A percentile compares a stretch with the other conserved stretches of the same genome.
These are phyloP conservation scores for Physcia stellaris DNA, from an alignment of 495 filamentous ascomycete species.

Conservation along the genomic window DNA sequence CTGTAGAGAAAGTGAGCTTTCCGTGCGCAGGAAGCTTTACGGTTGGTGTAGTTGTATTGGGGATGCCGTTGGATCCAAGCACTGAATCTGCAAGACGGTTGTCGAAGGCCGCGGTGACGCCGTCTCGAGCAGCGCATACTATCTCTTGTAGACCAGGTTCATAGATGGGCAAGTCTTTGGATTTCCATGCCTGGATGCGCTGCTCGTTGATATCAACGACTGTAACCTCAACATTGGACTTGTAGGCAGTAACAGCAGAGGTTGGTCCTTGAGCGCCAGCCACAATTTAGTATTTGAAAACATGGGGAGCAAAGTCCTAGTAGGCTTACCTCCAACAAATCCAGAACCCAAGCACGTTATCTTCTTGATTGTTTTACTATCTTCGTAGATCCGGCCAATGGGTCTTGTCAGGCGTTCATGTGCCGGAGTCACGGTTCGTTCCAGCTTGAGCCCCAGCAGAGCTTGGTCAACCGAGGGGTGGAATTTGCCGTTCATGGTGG, in stretches of 20 bases:
- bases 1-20: constrained; percentile 62
- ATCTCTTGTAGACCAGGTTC: constrained; percentile 60
- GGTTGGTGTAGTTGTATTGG: constrained; percentile 1
- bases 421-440: too few relatives aligned
- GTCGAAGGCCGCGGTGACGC: constrained; percentile 18
- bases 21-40: constrained; percentile 4
- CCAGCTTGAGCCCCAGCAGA: too few relatives aligned
- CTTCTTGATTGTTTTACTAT: constrained; percentile 2
- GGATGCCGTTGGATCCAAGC: background rate
- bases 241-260: constrained; percentile 9
- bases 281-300: background rate
- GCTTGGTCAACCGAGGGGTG: too few relatives aligned
- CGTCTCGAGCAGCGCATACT: constrained; percentile 50
- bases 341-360: constrained; percentile 11
- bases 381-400: background rate
- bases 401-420: background rate
- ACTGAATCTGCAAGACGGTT: background rate
- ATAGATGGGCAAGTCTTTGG: constrained; percentile 49
- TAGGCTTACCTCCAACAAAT: constrained; percentile 8
- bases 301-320: background rate
- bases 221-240: constrained; percentile 8
- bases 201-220: constrained; percentile 5
- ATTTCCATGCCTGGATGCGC: constrained; percentile 1
- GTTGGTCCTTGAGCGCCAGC: constrained; percentile 4
- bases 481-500: too few relatives aligned